Base-by-base conservation (phyloP, 176 grass and related monocot genomes). In the Echinochloa phyllopogon region DNA sequence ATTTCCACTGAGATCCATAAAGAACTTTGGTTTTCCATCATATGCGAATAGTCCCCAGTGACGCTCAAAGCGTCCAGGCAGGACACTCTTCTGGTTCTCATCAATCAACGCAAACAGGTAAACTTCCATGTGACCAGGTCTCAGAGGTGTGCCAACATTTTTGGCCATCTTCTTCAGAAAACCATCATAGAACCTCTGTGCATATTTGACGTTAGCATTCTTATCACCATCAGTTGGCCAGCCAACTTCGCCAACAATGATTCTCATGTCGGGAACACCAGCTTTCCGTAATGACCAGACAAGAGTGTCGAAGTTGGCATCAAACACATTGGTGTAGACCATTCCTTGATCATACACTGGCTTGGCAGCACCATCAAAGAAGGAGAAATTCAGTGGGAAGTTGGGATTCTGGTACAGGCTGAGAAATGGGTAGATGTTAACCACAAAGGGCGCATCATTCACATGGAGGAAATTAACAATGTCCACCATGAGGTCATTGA, bases 361-460 rank as follows among this genome's bases (percentile, higher is more conserved):
- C 55, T 85, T 88, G 58, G 61, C 67, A 15, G 27, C 84, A 61
- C 92, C 92, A 41, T 94, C 89, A 50, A 94, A 94, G 79, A 94
- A 97, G 38, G 94, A 91, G 27, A 94, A 97, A 66, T 97, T 91
- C 2, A 97, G 33, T 0, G 94, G 94, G 63, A 97, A 97, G 59
- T 89, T 84, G 42, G 94, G 76, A 20, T 94, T 94, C 76, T 94
- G 85, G 57, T 97, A 92, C 6, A 94, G 45, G 76, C 92, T 97
- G 12, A 97, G 86, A 78, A 87, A 97, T 2, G 94, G 92, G 33
- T 97, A 97, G 45, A 97, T 94, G 65, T 97, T 97, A 60, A 97
- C 90, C 16, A 92, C 85, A 58, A 97, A 94, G 13, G 94, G 92
- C 8, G 94, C 90, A 41, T 91, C 90, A 27, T 89, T 94, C 78